These are phyloP conservation scores for Jackrogersella multiformis DNA, from an alignment of 495 filamentous ascomycete genomes.

Conservation along the genomic window DNA sequence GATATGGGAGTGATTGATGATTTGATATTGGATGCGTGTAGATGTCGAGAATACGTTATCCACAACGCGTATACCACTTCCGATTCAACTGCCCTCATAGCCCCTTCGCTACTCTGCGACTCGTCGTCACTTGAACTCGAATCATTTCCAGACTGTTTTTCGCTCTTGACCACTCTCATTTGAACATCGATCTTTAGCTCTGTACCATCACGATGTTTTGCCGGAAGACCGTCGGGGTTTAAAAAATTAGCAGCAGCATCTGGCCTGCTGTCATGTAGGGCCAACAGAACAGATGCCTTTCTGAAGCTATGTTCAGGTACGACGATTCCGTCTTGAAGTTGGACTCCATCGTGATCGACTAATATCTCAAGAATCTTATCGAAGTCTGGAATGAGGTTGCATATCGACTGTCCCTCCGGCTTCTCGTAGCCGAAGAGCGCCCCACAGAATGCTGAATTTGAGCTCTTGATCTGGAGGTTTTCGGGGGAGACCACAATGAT, in stretches of 20 bases:
- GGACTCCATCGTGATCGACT: conserved; percentile 84
- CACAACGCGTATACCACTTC: conserved; percentile 95
- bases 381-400: conserved; percentile 84
- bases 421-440: conserved; percentile 88
- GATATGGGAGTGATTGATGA: conserved; percentile 62
- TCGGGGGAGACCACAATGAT: conserved; percentile 88
- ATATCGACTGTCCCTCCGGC: conserved; percentile 81
- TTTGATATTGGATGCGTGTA: conserved; percentile 71
- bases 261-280: conserved; percentile 80
- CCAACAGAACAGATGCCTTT: conserved; percentile 82
- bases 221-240: conserved; percentile 81
- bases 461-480: conserved; percentile 82
- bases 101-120: conserved; percentile 48
- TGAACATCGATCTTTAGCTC: conserved; percentile 94
- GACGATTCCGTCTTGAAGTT: conserved; percentile 90
- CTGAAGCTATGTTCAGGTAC: conserved; percentile 96
- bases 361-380: conserved; percentile 81
- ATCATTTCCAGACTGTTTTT: conserved; percentile 59
- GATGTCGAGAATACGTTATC: conserved; percentile 94
- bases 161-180: conserved; percentile 93
- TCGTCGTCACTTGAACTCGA: conserved; percentile 62
- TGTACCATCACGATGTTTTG: conserved; percentile 86
- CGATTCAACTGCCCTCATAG: conserved; percentile 50
- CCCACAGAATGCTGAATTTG: conserved; percentile 92
- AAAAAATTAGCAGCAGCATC: conserved; percentile 80